These are phyloP conservation scores for Rhodotorula graminis DNA, from an alignment of 768 basidiomycete species.

Conservation along the genomic window DNA sequence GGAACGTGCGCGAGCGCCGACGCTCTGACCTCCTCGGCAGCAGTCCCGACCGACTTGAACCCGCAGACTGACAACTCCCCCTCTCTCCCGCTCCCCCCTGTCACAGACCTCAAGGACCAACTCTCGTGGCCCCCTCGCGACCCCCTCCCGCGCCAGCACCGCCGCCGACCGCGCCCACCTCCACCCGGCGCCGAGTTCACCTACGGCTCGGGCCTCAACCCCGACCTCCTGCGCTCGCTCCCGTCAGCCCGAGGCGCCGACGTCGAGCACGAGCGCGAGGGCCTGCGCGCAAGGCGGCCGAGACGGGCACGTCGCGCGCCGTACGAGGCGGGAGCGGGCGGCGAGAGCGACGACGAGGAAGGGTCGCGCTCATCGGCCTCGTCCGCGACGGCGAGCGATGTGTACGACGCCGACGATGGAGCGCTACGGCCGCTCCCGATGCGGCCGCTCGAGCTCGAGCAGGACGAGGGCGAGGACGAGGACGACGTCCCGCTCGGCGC, in stretches of 20 bases:
- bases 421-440: not conserved
- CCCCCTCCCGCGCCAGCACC: conserved; percentile 10
- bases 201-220: conserved; percentile 47
- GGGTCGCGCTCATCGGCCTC: not conserved
- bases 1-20: too few species aligned
- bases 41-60: too few species aligned
- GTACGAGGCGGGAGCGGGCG: not conserved
- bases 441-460: not conserved
- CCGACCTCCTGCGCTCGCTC: conserved; percentile 36
- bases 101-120: conserved; percentile 25
- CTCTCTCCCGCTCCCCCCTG: too few species aligned
- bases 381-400: not conserved
- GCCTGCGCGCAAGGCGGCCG: not conserved
- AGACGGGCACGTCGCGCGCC: not conserved
- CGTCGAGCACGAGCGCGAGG: too few species aligned
- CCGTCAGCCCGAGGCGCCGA: not conserved
- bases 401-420: not conserved
- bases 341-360: not conserved
- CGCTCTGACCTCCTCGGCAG: too few species aligned
- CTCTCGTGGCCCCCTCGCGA: conserved; percentile 42
- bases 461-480: not conserved
- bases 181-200: conserved; percentile 42
- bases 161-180: not conserved
- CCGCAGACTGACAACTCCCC: not conserved
- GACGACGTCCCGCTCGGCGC: conserved; percentile 29